phyloP scores from a whole-genome alignment of 2,329 filamentous ascomycete species.

The Trichoderma sp. region DNA sequence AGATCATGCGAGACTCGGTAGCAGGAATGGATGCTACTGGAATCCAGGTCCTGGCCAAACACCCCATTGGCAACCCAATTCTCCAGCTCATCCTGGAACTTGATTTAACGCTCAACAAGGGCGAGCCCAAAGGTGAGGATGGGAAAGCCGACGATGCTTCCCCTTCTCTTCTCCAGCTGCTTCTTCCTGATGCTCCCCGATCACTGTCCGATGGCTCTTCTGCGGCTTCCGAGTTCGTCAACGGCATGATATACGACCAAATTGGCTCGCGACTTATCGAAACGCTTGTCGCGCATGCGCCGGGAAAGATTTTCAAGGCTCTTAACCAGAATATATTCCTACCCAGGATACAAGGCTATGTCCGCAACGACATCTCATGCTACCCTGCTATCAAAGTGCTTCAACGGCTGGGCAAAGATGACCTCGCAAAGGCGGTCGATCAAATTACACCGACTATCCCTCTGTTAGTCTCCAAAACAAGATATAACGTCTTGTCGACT shows the following conservation, averaged over 20 bases:
- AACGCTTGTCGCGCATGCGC: conserved; percentile 75
- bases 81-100: conserved; percentile 89
- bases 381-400: conserved; percentile 85
- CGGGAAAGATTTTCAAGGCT: conserved; percentile 87
- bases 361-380: conserved; percentile 86
- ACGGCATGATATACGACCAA: conserved; percentile 83
- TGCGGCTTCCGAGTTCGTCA: conserved; percentile 75
- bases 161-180: conserved; percentile 66
- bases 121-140: conserved; percentile 59
- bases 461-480: conserved; percentile 70
- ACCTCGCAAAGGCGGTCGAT: conserved; percentile 71
- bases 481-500: conserved; percentile 77
- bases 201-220: conserved; percentile 72
- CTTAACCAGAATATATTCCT: conserved; percentile 80
- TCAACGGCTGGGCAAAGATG: conserved; percentile 82
- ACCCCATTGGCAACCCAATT: conserved; percentile 88
- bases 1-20: conserved; percentile 78
- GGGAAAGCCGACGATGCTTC: conserved; percentile 36
- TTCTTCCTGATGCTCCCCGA: conserved; percentile 74
- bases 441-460: conserved; percentile 73
- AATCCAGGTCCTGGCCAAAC: conserved; percentile 79
- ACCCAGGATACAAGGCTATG: conserved; percentile 74
- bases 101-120: conserved; percentile 73
- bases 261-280: conserved; percentile 90
- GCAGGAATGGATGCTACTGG: conserved; percentile 75